Evolutionary conservation across 495 filamentous ascomycete species (phyloP).

Genomic region (Podospora pseudocomata): DNA sequence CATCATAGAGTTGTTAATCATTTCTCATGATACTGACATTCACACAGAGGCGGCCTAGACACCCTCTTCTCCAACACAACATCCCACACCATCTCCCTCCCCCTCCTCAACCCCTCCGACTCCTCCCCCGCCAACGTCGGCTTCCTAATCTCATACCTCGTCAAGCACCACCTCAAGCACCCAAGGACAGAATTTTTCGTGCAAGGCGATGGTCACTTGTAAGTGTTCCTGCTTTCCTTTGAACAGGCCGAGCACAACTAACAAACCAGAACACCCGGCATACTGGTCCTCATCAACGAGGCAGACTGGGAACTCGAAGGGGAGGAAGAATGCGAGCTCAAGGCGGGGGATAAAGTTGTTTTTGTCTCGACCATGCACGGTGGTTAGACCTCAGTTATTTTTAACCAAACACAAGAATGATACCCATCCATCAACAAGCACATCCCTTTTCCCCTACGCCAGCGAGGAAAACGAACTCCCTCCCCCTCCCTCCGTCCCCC

Average conservation of each 20-base stretch:
- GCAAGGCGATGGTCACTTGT: conserved; percentile 76
- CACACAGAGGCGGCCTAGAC: conserved; percentile 81
- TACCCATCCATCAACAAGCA: neutral
- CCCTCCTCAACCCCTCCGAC: conserved; percentile 56
- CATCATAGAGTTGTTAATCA: no score
- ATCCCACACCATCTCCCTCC: conserved; percentile 65
- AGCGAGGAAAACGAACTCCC: neutral
- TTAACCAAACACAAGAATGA: neutral
- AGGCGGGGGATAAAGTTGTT: conserved; percentile 78
- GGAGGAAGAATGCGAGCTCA: conserved; percentile 81
- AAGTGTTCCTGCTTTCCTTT: conserved; percentile 34
- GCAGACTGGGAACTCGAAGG: conserved; percentile 98
- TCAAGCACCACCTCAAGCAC: conserved; percentile 79
- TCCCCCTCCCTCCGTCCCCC: no score
- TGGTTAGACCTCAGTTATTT: conserved; percentile 49
- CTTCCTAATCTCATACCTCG: conserved; percentile 78
- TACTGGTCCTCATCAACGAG: conserved; percentile 95
- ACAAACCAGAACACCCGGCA: conserved; percentile 76
- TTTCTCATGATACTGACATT: neutral
- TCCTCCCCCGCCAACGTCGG: conserved; percentile 59
- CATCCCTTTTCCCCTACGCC: neutral
- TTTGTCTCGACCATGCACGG: conserved; percentile 99
- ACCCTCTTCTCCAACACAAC: conserved; percentile 83
- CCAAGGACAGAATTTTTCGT: conserved; percentile 86
- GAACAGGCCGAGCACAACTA: neutral